Percentiles rank a stretch among this genome's conserved stretches.
Conservation (phyloP, 768 basidiomycete genomes). For the Strobilomyces echinocephalus region DNA sequence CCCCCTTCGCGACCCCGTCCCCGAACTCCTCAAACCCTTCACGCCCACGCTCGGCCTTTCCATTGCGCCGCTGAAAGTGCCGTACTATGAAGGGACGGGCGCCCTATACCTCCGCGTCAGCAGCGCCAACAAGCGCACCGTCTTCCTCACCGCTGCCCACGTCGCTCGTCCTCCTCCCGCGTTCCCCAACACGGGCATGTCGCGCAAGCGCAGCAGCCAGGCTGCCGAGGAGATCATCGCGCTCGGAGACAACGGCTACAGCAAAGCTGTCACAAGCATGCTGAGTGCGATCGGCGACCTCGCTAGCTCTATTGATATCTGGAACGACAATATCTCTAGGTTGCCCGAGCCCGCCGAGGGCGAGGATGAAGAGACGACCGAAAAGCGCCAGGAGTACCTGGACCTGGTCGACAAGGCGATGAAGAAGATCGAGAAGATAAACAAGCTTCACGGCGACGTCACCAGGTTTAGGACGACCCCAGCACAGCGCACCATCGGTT, state of each 20-base stretch:
- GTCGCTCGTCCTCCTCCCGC: neutral
- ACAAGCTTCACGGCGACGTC: neutral
- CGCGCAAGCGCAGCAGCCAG: neutral
- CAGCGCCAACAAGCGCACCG: neutral
- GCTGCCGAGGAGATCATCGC: neutral
- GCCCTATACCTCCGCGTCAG: neutral
- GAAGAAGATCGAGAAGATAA: neutral
- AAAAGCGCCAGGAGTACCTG: neutral
- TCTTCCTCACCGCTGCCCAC: neutral
- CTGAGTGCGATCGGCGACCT: neutral
- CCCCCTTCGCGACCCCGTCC: neutral
- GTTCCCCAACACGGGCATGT: neutral
- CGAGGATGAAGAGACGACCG: neutral
- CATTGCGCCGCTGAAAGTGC: neutral
- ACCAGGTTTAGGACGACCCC: neutral
- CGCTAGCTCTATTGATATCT: neutral
- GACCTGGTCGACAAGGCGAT: neutral
- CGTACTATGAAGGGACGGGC: conserved; percentile 1
- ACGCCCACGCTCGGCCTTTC: conserved; percentile 1
- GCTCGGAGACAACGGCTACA: neutral
- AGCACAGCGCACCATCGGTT: neutral
- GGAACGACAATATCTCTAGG: neutral
- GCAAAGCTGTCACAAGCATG: neutral
- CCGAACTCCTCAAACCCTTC: neutral
- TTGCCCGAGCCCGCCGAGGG: neutral